Conservation (phyloP, 805 yeast genomes). For the Lachancea sp. region DNA sequence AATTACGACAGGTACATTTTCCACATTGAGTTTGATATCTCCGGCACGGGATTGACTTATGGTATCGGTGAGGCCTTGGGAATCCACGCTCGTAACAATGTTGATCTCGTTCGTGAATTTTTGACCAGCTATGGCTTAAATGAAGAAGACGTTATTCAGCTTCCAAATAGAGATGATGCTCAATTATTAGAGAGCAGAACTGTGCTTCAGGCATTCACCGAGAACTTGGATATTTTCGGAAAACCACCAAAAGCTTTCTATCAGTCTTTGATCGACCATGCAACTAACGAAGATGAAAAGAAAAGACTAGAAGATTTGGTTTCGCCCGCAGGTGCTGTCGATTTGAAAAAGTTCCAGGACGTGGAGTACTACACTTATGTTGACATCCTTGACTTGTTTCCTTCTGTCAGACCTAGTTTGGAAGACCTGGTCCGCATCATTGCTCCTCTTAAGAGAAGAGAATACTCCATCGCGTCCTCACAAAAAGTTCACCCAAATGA, state of each 20-base stretch:
- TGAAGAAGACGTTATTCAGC: constrained; percentile 60
- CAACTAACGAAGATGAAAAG: constrained; percentile 63
- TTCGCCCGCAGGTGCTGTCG: constrained; percentile 75
- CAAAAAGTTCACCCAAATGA: constrained; percentile 88
- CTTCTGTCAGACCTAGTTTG: constrained; percentile 72
- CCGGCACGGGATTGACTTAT: constrained; percentile 86
- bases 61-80: constrained; percentile 97
- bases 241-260: constrained; percentile 94
- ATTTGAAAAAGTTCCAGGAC: constrained; percentile 78
- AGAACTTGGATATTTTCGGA: constrained; percentile 83
- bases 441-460: constrained; percentile 91
- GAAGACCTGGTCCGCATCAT: constrained; percentile 64
- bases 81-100: constrained; percentile 81
- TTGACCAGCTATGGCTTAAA: constrained; percentile 64
- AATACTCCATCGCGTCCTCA: constrained; percentile 94
- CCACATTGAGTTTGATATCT: constrained; percentile 89
- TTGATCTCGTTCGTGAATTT: constrained; percentile 59
- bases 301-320: constrained; percentile 55
- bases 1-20: constrained; percentile 92
- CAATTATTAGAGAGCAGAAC: constrained; percentile 64
- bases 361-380: constrained; percentile 74
- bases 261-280: constrained; percentile 70
- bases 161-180: constrained; percentile 61
- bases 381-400: constrained; percentile 73
- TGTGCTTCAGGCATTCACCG: constrained; percentile 70